phyloP scores from a whole-genome alignment of 1,139 yeast genomes.

The Hemisphaericaspora subhashii region DNA sequence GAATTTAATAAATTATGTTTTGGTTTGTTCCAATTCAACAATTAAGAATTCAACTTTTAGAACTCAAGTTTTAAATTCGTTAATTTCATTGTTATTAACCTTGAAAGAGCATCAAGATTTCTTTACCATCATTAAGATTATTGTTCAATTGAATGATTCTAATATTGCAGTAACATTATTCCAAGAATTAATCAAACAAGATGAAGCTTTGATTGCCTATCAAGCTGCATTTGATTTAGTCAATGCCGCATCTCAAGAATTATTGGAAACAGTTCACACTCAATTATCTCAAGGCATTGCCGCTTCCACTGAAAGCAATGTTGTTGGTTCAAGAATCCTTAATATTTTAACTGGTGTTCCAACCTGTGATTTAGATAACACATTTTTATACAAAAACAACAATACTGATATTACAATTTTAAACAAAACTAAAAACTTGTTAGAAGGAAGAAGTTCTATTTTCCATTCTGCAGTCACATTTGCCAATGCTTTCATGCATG shows the following conservation, averaged over 20 bases:
- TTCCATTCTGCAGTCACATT: slow-evolving; percentile 96
- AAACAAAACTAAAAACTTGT: slow-evolving; percentile 73
- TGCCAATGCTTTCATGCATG: slow-evolving; percentile 92
- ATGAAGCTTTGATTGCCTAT: slow-evolving; percentile 60
- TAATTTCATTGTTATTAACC: slow-evolving; percentile 60
- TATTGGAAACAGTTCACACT: slow-evolving; percentile 62
- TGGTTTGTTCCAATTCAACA: slow-evolving; percentile 71
- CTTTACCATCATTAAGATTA: slow-evolving; percentile 75
- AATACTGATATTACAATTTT: slow-evolving; percentile 83
- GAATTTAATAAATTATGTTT: slow-evolving; percentile 67
- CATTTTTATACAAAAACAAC: slow-evolving; percentile 83
- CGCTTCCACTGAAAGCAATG: slow-evolving; percentile 21
- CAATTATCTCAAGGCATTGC: slow-evolving; percentile 45
- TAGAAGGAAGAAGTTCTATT: slow-evolving; percentile 91
- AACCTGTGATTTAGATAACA: slow-evolving; percentile 88
- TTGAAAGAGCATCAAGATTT: slow-evolving; percentile 74
- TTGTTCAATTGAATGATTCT: slow-evolving; percentile 82
- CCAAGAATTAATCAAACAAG: slow-evolving; percentile 50
- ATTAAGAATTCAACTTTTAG: slow-evolving; percentile 63
- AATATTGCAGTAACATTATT: slow-evolving; percentile 69
- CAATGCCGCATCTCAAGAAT: slow-evolving; percentile 88
- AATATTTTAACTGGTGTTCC: slow-evolving; percentile 89
- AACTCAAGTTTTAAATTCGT: slow-evolving; percentile 56
- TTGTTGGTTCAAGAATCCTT: slow-evolving; percentile 48
- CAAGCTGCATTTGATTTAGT: slow-evolving; percentile 97